Evolutionary conservation across 2,329 filamentous ascomycete genomes (phyloP), one percentile per base, ranked within the genome.

Genomic region (Pseudogymnoascus sp.): DNA sequence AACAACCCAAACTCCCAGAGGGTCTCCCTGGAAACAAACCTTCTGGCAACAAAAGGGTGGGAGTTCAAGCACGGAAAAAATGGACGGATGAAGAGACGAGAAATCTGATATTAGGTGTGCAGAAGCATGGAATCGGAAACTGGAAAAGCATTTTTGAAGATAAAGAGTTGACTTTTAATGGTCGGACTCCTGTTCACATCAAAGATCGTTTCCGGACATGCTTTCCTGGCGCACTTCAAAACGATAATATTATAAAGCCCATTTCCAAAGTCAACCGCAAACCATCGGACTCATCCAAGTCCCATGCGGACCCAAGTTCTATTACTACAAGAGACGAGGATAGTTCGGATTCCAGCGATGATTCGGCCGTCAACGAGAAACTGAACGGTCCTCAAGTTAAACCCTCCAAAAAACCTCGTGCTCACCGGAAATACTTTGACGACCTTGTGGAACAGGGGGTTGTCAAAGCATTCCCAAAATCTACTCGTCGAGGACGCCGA

Each of bases 161-260:
- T 64, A 73, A 79, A 0, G 80, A 80, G 43, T 88, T 86, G 69
- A 77, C 72, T 9, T 88, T 88, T 74, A 84, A 86, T 67, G 79
- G 79, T 14, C 80, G 86, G 63, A 83, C 81, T 1, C 83, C 84
- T 3, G 83, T 83, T 7, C 85, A 88, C 68, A 71, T 88, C 60
- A 88, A 88, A 70, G 85, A 88, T 71, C 79, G 86, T 11, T 88
- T 88, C 69, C 79, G 85, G 59, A 88, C 85, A 3, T 88, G 85
- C 69, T 88, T 85, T 65, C 85, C 85, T 0, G 79, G 38, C 11
- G 58, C 58, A 40, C 80, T 81, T 61, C 75, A 78, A 18, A 78
- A 81, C 38, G 58, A 60, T 60, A 55, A 35, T 35, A 35, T 45
- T 77, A 80, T 23, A 67, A 71, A 23, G 62, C 65, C 2, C 66